Evolutionary conservation across 495 filamentous ascomycete species (phyloP).

Genomic region (Hypoxylon rickii): DNA sequence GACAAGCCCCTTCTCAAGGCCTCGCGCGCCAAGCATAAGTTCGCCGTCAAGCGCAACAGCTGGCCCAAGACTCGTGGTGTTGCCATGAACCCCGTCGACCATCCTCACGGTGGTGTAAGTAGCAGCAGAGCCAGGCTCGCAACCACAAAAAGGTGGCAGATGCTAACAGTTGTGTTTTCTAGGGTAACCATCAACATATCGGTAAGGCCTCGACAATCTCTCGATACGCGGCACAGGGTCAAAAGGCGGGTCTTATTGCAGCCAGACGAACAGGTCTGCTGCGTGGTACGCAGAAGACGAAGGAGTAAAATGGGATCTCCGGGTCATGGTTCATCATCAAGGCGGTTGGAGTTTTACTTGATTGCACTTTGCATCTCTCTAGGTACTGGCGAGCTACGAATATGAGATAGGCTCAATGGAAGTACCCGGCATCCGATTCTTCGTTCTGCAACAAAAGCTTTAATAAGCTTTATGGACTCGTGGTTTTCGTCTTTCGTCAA

Average conservation of each 20-base stretch:
- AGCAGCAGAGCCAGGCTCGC: neutral
- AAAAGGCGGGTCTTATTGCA: conserved; percentile 99
- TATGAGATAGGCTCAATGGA: conserved; percentile 45
- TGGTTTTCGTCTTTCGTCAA: conserved; percentile 5
- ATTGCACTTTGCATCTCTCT: conserved; percentile 61
- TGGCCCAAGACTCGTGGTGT: conserved; percentile 99
- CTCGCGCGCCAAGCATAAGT: conserved; percentile 98
- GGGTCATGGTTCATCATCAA: conserved; percentile 56
- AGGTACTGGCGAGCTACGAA: conserved; percentile 51
- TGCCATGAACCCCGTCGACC: conserved; percentile 99
- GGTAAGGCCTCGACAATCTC: conserved; percentile 99
- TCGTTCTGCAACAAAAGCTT: neutral
- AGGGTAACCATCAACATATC: conserved; percentile 99
- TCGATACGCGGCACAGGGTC: conserved; percentile 93
- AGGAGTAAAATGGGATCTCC: conserved; percentile 72
- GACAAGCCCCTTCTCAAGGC: conserved; percentile 99
- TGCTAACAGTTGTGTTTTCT: conserved; percentile 41
- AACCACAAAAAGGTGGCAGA: neutral
- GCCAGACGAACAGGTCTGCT: conserved; percentile 98
- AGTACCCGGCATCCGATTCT: conserved; percentile 43
- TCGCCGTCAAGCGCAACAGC: conserved; percentile 98
- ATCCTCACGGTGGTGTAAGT: conserved; percentile 90
- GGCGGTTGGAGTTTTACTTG: conserved; percentile 59
- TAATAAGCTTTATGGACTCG: conserved; percentile 3
- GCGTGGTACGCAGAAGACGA: conserved; percentile 98